Evolutionary conservation across 202 grass and related monocot species (phyloP).

Genomic region (Elaeis oleifera): DNA sequence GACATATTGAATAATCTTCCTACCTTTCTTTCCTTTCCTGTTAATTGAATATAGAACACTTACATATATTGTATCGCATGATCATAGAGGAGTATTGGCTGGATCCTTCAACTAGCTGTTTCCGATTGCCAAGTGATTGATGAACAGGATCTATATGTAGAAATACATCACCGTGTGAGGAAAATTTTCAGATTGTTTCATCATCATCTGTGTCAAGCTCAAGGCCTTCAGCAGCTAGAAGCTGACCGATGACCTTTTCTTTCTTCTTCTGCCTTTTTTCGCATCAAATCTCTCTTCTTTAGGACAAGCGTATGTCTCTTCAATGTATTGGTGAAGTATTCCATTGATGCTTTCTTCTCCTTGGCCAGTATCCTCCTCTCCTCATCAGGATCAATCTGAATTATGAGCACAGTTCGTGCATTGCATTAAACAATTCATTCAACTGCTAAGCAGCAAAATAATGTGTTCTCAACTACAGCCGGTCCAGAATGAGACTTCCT

Average conservation of each 20-base stretch:
- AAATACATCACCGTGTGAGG: too few species aligned
- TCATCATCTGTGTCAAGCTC: constrained; percentile 89
- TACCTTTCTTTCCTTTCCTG: too few species aligned
- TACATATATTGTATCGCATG: too few species aligned
- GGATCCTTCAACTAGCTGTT: too few species aligned
- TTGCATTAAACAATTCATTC: neutral
- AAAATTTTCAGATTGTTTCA: constrained; percentile 23
- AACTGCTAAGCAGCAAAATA: too few species aligned
- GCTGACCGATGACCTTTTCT: constrained; percentile 48
- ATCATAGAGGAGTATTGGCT: too few species aligned
- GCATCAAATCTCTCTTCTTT: constrained; percentile 76
- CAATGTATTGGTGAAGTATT: constrained; percentile 73
- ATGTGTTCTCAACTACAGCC: too few species aligned
- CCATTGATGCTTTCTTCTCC: constrained; percentile 85
- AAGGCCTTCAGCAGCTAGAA: constrained; percentile 73
- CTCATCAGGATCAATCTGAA: constrained; percentile 85
- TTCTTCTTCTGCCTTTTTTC: constrained; percentile 73
- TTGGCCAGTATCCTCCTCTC: constrained; percentile 67
- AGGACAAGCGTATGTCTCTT: constrained; percentile 77
- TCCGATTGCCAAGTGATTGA: too few species aligned
- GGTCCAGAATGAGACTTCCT: too few species aligned
- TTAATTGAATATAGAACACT: too few species aligned
- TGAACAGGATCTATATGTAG: too few species aligned
- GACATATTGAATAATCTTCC: too few species aligned
- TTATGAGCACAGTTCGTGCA: neutral